phyloP scores from a whole-genome alignment of 768 basidiomycete species.

The Cystofilobasidium capitatum region DNA sequence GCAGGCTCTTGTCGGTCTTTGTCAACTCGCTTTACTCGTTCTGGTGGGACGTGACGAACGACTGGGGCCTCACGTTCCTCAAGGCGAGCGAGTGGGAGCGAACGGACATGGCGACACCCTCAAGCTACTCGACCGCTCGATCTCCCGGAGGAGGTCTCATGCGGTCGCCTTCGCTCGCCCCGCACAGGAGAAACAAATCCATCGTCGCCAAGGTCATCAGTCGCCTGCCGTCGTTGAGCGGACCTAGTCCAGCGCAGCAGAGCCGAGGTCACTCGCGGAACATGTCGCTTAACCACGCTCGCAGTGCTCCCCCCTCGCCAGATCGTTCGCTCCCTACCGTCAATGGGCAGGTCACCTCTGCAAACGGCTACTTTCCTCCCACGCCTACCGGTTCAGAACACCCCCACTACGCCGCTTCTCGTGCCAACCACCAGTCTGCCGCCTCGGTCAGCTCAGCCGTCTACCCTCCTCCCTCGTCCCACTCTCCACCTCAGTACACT shows the following conservation, averaged over 20 bases:
- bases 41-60: slow-evolving; percentile 98
- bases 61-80: slow-evolving; percentile 85
- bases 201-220: background rate
- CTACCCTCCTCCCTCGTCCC: slow-evolving; percentile 10
- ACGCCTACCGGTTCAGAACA: background rate
- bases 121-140: slow-evolving; percentile 9
- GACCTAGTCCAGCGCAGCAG: background rate
- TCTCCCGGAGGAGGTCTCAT: background rate
- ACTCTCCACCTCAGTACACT: slow-evolving; percentile 25
- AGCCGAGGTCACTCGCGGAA: background rate
- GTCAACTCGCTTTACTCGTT: slow-evolving; percentile 91
- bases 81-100: slow-evolving; percentile 28
- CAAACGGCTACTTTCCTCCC: slow-evolving; percentile 5
- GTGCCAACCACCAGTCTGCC: background rate
- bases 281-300: background rate
- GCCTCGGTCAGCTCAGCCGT: background rate
- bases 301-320: background rate
- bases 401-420: background rate
- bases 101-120: slow-evolving; percentile 17
- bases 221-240: background rate
- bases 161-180: background rate
- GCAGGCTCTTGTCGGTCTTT: slow-evolving; percentile 70
- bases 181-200: background rate
- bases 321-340: background rate
- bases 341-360: background rate